These are phyloP conservation scores for Amylocarpus encephaloides DNA, from an alignment of 2,329 filamentous ascomycete species.

Conservation along the genomic window DNA sequence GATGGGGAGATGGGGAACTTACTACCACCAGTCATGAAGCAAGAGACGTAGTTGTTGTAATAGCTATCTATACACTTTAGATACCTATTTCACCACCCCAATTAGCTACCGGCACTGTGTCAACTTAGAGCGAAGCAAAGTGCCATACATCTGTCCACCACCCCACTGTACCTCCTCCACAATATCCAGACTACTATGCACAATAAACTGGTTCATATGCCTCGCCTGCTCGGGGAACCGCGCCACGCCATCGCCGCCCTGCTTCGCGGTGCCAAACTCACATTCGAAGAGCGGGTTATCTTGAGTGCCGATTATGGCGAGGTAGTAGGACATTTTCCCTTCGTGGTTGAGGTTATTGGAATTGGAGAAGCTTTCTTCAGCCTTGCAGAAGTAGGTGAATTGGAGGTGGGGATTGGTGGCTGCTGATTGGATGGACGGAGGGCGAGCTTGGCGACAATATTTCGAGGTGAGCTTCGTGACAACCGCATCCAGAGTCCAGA, in stretches of 20 bases:
- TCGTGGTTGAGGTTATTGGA: background rate
- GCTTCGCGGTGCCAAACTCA: conserved; percentile 94
- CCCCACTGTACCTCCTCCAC: conserved; percentile 96
- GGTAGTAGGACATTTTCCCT: conserved; percentile 86
- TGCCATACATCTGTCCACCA: conserved; percentile 72
- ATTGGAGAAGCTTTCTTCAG: conserved; percentile 5
- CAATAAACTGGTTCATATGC: conserved; percentile 95
- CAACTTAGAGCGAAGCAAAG: too few species aligned
- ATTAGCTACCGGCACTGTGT: too few species aligned
- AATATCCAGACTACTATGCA: conserved; percentile 89
- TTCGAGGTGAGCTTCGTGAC: conserved; percentile 4
- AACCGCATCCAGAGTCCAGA: background rate
- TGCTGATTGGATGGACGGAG: conserved; percentile 20
- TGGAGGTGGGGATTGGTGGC: conserved; percentile 6
- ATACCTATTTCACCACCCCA: conserved; percentile 57
- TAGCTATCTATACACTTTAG: conserved; percentile 96
- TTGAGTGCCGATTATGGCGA: conserved; percentile 89
- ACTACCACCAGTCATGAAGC: conserved; percentile 84
- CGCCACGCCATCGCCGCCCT: conserved; percentile 85
- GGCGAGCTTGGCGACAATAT: conserved; percentile 23
- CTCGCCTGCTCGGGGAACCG: conserved; percentile 83
- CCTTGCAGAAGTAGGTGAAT: conserved; percentile 6
- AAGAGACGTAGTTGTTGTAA: conserved; percentile 91
- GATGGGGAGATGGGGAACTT: too few species aligned
- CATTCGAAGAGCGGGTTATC: conserved; percentile 96